Conservation (phyloP, 257 asterid genomes). For the Agastache rugosa region DNA sequence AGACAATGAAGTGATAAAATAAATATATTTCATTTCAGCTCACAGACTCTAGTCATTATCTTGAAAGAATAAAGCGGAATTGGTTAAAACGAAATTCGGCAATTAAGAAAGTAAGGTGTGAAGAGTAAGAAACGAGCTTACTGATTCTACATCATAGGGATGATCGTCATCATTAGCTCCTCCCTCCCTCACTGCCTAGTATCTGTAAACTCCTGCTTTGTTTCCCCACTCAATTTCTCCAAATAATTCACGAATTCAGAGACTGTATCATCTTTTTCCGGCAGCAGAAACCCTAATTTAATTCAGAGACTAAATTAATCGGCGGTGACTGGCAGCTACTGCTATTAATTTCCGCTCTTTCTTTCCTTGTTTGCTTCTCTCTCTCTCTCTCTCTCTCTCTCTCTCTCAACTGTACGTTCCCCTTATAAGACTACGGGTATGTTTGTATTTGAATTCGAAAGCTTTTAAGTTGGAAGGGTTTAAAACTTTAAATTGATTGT, state of each 20-base stretch:
- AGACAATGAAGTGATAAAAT: not conserved
- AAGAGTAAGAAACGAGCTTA: not conserved
- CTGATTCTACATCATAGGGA: constrained; percentile 1
- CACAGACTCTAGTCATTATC: not conserved
- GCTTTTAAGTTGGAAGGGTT: too few species aligned
- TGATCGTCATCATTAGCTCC: not conserved
- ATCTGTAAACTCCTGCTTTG: not conserved
- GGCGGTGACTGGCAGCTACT: not conserved
- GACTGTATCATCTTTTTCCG: not conserved
- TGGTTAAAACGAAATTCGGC: not conserved
- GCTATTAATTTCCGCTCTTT: not conserved
- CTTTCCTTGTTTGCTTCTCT: not conserved
- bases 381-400: not conserved
- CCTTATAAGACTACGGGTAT: too few species aligned
- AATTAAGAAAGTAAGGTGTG: not conserved
- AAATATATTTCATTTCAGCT: not conserved
- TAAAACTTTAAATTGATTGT: too few species aligned
- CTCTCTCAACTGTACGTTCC: too few species aligned
- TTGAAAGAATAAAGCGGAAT: not conserved
- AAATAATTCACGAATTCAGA: not conserved
- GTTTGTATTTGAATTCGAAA: too few species aligned
- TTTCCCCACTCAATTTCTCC: not conserved
- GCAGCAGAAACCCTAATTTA: not conserved
- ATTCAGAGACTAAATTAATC: not conserved
- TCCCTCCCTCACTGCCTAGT: not conserved